A percentile compares a stretch with the other conserved stretches of the same genome.
These are phyloP conservation scores for Bacterosira constricta DNA, from an alignment of 108 stramenopile genomes.

Conservation along the genomic window DNA sequence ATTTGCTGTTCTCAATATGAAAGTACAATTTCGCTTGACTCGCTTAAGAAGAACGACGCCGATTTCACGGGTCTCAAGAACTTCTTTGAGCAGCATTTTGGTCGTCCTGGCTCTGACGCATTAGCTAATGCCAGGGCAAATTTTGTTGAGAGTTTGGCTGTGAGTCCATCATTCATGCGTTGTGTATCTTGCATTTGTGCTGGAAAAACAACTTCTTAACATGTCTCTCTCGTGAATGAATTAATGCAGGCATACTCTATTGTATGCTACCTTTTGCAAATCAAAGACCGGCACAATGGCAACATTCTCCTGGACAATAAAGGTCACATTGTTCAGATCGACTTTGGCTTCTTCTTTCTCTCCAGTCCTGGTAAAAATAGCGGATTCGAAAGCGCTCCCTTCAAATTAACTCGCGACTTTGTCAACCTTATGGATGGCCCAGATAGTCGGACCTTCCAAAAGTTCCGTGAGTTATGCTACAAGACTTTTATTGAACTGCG, in stretches of 20 bases:
- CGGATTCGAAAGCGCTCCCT: conserved; percentile 95
- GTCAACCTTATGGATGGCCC: conserved; percentile 94
- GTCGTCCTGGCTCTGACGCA: conserved; percentile 58
- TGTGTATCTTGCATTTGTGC: no score
- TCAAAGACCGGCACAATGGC: conserved; percentile 98
- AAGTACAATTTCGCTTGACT: conserved; percentile 88
- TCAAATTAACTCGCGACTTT: conserved; percentile 96
- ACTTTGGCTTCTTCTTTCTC: conserved; percentile 93
- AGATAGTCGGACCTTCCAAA: conserved; percentile 76
- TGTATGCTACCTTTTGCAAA: conserved; percentile 93
- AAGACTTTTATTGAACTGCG: conserved; percentile 86
- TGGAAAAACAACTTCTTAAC: no score
- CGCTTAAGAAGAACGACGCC: conserved; percentile 88
- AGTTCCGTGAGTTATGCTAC: conserved; percentile 90
- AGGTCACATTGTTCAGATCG: conserved; percentile 96
- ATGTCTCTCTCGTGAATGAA: no score
- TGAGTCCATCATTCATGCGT: conserved; percentile 11
- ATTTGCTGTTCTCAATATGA: not conserved
- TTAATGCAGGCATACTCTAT: conserved; percentile 83
- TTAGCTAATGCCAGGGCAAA: conserved; percentile 82
- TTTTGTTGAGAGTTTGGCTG: conserved; percentile 92
- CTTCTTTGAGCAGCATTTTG: conserved; percentile 87
- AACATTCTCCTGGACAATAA: conserved; percentile 94
- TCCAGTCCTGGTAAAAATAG: conserved; percentile 94
- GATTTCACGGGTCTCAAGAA: conserved; percentile 76